Evolutionary conservation across 2,329 filamentous ascomycete genomes (phyloP).

Genomic region (Alternaria rosae): DNA sequence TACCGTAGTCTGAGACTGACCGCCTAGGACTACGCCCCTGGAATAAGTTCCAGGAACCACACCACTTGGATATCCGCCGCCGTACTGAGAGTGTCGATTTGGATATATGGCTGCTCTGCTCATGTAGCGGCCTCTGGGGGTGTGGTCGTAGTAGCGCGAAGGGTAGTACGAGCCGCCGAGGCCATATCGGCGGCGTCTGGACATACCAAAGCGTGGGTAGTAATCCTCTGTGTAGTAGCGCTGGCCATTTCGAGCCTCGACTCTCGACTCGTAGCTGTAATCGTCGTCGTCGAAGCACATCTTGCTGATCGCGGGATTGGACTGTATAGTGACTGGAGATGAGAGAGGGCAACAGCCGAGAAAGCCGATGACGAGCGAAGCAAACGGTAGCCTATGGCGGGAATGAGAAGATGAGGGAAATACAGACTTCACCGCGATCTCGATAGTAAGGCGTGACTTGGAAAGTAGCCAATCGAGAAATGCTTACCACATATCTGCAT

Average conservation of each 20-base stretch:
- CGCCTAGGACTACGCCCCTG: conserved; percentile 2
- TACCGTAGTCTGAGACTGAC: conserved; percentile 5
- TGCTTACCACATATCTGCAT: neutral
- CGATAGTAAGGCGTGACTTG: neutral
- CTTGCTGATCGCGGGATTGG: conserved; percentile 1
- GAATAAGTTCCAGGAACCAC: conserved; percentile 8
- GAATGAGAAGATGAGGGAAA: neutral
- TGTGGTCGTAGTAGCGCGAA: conserved; percentile 31
- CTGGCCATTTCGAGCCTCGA: conserved; percentile 21
- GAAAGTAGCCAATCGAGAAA: neutral
- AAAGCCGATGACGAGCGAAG: neutral
- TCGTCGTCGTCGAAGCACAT: conserved; percentile 39
- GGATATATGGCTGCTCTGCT: conserved; percentile 7
- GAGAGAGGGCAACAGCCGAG: neutral
- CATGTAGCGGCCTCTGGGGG: conserved; percentile 20
- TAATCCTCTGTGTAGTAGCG: conserved; percentile 17
- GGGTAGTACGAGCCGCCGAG: conserved; percentile 38
- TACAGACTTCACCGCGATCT: neutral
- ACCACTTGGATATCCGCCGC: conserved; percentile 4
- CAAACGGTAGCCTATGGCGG: conserved; percentile 7
- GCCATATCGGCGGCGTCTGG: conserved; percentile 30
- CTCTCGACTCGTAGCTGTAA: conserved; percentile 21
- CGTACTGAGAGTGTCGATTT: conserved; percentile 14
- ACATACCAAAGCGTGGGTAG: conserved; percentile 20
- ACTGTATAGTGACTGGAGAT: neutral